Evolutionary conservation across 257 asterid species (phyloP).

Genomic region (Linaria vulgaris): DNA sequence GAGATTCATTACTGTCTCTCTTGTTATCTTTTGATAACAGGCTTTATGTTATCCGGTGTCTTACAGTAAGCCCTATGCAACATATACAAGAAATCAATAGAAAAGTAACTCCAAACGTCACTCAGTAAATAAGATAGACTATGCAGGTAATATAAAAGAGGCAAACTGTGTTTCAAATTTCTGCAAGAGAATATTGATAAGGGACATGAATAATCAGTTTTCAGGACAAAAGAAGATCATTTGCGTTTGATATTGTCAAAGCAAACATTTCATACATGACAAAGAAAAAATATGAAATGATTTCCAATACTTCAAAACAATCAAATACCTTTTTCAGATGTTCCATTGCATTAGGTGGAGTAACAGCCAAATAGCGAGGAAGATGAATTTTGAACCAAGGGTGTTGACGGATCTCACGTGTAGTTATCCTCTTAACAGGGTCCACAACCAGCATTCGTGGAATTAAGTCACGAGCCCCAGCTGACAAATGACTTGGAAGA

Average conservation of each 20-base stretch:
- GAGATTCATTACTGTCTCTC: too few species aligned
- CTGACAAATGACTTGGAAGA: conserved; percentile 90
- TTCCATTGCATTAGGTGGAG: conserved; percentile 75
- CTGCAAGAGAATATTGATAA: not conserved
- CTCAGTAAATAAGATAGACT: conserved; percentile 1
- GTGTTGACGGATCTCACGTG: conserved; percentile 78
- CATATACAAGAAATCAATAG: not conserved
- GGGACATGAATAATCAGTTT: not conserved
- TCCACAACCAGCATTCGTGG: conserved; percentile 87
- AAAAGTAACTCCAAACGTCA: conserved; percentile 15
- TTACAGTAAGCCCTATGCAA: too few species aligned
- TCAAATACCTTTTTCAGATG: conserved; percentile 59
- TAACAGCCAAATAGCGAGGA: conserved; percentile 89
- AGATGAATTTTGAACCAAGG: conserved; percentile 79
- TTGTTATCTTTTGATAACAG: too few species aligned
- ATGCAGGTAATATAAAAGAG: not conserved
- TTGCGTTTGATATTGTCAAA: not conserved
- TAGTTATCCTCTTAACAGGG: conserved; percentile 84
- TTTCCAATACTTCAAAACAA: conserved; percentile 10
- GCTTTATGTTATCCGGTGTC: too few species aligned
- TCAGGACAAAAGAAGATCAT: conserved; percentile 6
- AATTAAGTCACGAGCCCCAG: conserved; percentile 85
- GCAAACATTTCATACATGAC: conserved; percentile 7
- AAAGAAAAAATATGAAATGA: not conserved
- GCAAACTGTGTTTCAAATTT: conserved; percentile 12